Evolutionary conservation across 305 asterid species (phyloP).

Genomic region (Fraxinus sp.): DNA sequence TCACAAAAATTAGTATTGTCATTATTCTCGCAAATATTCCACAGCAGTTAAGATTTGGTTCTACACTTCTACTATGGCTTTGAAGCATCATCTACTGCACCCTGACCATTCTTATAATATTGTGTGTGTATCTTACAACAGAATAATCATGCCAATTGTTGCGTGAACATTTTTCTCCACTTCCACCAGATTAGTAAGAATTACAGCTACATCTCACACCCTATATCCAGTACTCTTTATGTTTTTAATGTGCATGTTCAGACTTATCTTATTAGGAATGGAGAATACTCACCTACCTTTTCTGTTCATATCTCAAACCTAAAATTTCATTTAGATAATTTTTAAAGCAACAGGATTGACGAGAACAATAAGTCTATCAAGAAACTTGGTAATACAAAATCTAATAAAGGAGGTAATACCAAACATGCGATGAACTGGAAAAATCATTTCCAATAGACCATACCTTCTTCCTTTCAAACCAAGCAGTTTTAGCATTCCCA

Average conservation of each 20-base stretch:
- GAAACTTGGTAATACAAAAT: neutral
- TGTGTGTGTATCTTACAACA: neutral
- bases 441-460: conserved; percentile 15
- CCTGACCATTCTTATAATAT: neutral
- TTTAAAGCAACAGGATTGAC: neutral
- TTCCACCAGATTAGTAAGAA: neutral
- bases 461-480: conserved; percentile 97
- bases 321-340: neutral
- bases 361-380: neutral
- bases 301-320: neutral
- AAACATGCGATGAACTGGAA: conserved; percentile 6
- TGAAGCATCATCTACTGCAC: neutral
- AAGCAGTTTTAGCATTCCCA: conserved; percentile 97
- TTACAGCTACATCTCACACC: neutral
- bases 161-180: neutral
- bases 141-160: neutral
- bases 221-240: neutral
- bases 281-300: neutral
- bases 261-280: neutral
- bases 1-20: neutral
- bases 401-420: neutral
- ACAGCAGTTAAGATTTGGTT: neutral
- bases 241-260: conserved; percentile 1
- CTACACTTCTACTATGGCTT: neutral
- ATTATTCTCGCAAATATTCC: neutral